Evolutionary conservation across 768 basidiomycete genomes (phyloP), one percentile per base, ranked within the genome.

Genomic region (Chalciporus chontae): DNA sequence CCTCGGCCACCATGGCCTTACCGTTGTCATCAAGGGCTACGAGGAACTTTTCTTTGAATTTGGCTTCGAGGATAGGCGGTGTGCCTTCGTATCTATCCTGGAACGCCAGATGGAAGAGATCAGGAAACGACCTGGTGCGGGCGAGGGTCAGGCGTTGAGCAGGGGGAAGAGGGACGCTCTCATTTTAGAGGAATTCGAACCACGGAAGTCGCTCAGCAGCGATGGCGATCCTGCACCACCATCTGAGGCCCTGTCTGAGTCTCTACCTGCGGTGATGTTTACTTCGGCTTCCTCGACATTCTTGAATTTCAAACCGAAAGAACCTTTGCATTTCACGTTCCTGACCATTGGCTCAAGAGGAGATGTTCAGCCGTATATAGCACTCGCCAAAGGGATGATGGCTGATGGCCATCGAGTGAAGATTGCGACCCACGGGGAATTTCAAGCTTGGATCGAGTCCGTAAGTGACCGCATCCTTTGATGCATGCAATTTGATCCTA

Each of bases 21-120:
- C 90, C 31, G 75, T 98, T 48, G 85, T 97, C 47, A 83, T 99
- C 58, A 90, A 88, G 60, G 95, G 95, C 0, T 93, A 98, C 63
- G 95, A 99, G 69, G 95, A 99, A 65, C 75, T 98, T 9, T 99
- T 99, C 74, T 88, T 98, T 59, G 96, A 99, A 69, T 95, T 99
- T 64, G 75, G 78, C 37, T 83, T 85, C 17, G 80, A 86, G 49
- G 85, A 90, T 47, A 84, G 90, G 54, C 82, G 95, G 19, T 77
- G 85, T 54, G 83, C 84, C 1, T 94, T 94, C 61, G 79, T 88
- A 17, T 66, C 66, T 11, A 73, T 94, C 17, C 71, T 99, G 40
- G 83, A 94, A 56, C 76, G 77, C 21, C 90, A 93, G 64, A 79
- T 94, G 64, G 94, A 97, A 45, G 80, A 82, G 40, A 73, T 83